A percentile compares a stretch with the other conserved stretches of the same genome.
phyloP scores from a whole-genome alignment of 1,139 yeast genomes.

The Lodderomyces oxycetoniae region DNA sequence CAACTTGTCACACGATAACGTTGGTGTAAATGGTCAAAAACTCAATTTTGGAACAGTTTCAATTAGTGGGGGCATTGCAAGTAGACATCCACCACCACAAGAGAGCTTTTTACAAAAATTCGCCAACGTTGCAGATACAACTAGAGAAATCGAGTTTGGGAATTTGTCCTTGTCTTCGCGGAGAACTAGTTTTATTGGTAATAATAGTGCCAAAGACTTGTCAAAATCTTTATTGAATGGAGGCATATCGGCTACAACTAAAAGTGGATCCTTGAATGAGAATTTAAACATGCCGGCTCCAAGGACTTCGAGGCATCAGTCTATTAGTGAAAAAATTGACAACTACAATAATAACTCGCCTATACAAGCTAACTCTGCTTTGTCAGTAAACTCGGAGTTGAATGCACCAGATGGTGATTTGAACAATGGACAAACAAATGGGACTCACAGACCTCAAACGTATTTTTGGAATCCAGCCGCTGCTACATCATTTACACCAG shows the following conservation, averaged over 20 bases:
- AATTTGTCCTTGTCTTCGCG: constrained; percentile 31
- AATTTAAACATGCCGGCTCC: constrained; percentile 42
- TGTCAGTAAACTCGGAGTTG: constrained; percentile 31
- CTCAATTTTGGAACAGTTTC: constrained; percentile 56
- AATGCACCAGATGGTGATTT: constrained; percentile 14
- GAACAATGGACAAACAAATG: constrained; percentile 8
- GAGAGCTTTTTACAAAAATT: constrained; percentile 62
- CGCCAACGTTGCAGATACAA: constrained; percentile 73
- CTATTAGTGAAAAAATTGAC: constrained; percentile 63
- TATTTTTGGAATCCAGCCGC: constrained; percentile 70
- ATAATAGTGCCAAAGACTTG: constrained; percentile 10
- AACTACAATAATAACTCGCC: constrained; percentile 47
- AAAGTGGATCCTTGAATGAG: constrained; percentile 44
- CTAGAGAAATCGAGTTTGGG: constrained; percentile 61
- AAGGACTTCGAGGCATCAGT: constrained; percentile 48
- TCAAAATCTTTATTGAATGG: constrained; percentile 8
- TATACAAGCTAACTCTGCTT: constrained; percentile 41
- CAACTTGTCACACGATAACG: constrained; percentile 6
- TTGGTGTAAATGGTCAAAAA: constrained; percentile 13
- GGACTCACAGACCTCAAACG: constrained; percentile 29
- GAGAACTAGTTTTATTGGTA: constrained; percentile 49
- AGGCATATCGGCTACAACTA: constrained; percentile 13
- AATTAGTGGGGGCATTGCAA: constrained; percentile 54
- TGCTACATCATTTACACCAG: constrained; percentile 54
- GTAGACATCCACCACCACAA: constrained; percentile 43